phyloP scores from a whole-genome alignment of 371 early-diverging fungal genomes.

The Mortierella sp. region DNA sequence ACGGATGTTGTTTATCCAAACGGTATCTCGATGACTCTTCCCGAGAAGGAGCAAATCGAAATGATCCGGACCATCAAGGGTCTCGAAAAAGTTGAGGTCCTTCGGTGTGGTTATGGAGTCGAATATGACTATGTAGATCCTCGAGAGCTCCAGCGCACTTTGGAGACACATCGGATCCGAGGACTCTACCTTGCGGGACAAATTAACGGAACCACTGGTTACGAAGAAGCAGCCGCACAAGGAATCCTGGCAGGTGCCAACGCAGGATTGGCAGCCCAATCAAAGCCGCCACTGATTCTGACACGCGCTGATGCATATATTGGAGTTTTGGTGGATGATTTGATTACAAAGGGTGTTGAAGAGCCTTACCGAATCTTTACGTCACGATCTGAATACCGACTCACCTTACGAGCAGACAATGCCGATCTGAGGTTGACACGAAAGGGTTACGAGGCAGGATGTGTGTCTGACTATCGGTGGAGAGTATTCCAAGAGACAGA shows the following conservation, averaged over 20 bases:
- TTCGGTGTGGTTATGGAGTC: slow-evolving; percentile 81
- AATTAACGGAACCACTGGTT: slow-evolving; percentile 91
- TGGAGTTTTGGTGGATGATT: slow-evolving; percentile 88
- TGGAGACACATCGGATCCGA: slow-evolving; percentile 81
- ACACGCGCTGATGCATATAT: slow-evolving; percentile 87
- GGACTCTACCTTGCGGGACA: slow-evolving; percentile 89
- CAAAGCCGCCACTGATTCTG: slow-evolving; percentile 69
- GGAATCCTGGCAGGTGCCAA: slow-evolving; percentile 89
- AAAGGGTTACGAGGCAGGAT: slow-evolving; percentile 68
- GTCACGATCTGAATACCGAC: slow-evolving; percentile 85
- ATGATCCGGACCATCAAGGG: slow-evolving; percentile 82
- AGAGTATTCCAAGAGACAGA: slow-evolving; percentile 52
- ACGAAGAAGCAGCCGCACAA: slow-evolving; percentile 91
- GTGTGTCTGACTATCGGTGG: slow-evolving; percentile 62
- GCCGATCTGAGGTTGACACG: slow-evolving; percentile 81
- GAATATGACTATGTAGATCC: slow-evolving; percentile 92
- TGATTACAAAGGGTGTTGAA: slow-evolving; percentile 85
- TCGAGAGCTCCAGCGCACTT: slow-evolving; percentile 77
- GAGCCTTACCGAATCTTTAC: slow-evolving; percentile 92
- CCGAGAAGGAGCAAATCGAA: slow-evolving; percentile 78
- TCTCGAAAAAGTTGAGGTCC: slow-evolving; percentile 80
- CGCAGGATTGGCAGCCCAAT: slow-evolving; percentile 70
- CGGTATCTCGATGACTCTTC: slow-evolving; percentile 87
- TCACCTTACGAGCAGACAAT: slow-evolving; percentile 82
- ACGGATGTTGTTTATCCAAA: slow-evolving; percentile 83